Conservation (phyloP, 495 filamentous ascomycete genomes). For the Xylaria castorea region DNA sequence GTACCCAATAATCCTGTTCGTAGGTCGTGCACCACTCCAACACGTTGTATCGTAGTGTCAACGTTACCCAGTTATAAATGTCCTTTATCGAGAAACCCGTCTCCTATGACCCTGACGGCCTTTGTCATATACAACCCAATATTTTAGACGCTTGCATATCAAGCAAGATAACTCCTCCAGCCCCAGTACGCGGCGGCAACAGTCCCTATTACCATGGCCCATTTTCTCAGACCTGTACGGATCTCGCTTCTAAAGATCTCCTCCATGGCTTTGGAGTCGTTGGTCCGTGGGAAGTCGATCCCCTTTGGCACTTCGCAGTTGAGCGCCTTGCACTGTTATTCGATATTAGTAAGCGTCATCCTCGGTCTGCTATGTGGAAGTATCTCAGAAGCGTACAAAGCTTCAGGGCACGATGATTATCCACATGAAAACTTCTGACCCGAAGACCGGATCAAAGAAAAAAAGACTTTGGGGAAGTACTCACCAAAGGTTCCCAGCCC, state of each 20-base stretch:
- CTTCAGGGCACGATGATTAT: not conserved
- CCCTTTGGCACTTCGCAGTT: slow-evolving; percentile 33
- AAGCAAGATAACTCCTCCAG: slow-evolving; percentile 24
- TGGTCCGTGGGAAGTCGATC: slow-evolving; percentile 32
- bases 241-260: slow-evolving; percentile 32
- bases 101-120: not conserved
- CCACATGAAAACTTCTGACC: not conserved
- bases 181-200: slow-evolving; percentile 13
- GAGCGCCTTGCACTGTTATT: slow-evolving; percentile 30
- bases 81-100: not conserved
- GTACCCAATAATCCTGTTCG: not conserved
- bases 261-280: slow-evolving; percentile 35
- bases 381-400: not conserved
- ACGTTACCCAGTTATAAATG: not conserved
- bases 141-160: not conserved
- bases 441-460: not conserved
- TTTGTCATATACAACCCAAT: not conserved
- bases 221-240: slow-evolving; percentile 29
- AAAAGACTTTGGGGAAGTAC: not conserved
- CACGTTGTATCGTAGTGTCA: not conserved
- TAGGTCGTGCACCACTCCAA: not conserved
- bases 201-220: slow-evolving; percentile 30
- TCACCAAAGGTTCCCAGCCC: slow-evolving; percentile 35
- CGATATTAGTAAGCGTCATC: not conserved
- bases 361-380: not conserved